phyloP scores from a whole-genome alignment of 78 protist genomes.

The Andalucia godoyi region DNA sequence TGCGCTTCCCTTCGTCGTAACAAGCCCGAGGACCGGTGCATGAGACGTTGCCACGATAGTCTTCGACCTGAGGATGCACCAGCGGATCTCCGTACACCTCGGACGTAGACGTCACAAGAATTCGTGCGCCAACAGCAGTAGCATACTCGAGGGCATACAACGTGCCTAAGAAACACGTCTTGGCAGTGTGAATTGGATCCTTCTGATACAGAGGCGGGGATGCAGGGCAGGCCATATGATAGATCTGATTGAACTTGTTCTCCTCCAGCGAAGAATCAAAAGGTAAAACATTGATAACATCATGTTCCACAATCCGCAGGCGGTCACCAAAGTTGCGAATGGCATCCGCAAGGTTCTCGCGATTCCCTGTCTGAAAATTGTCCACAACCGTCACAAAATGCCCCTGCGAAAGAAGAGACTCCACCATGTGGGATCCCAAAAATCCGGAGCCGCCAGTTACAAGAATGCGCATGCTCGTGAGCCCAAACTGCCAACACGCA shows the following conservation, averaged over 20 bases:
- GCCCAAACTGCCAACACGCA: no score
- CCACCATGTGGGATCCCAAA: slow-evolving; percentile 60
- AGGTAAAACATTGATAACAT: neutral
- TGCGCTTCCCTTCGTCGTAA: slow-evolving; percentile 86
- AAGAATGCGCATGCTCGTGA: slow-evolving; percentile 35
- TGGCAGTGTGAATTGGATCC: slow-evolving; percentile 60
- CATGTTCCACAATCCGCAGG: slow-evolving; percentile 2
- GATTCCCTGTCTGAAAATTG: slow-evolving; percentile 28
- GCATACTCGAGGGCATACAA: slow-evolving; percentile 69
- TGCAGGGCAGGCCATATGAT: slow-evolving; percentile 75
- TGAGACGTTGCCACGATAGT: slow-evolving; percentile 64
- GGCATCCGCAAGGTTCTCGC: slow-evolving; percentile 4
- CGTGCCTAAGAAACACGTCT: slow-evolving; percentile 54
- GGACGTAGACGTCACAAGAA: slow-evolving; percentile 62
- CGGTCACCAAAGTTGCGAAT: neutral
- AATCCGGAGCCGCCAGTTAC: slow-evolving; percentile 86
- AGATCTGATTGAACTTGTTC: slow-evolving; percentile 47
- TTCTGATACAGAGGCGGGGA: slow-evolving; percentile 52
- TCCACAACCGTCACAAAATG: slow-evolving; percentile 39
- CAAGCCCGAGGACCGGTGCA: slow-evolving; percentile 64
- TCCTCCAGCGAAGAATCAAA: neutral
- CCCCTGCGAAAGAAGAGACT: slow-evolving; percentile 45
- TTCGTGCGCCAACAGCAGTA: slow-evolving; percentile 15
- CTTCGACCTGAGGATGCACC: slow-evolving; percentile 63
- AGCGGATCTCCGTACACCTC: slow-evolving; percentile 65